Evolutionary conservation across 2,329 filamentous ascomycete species (phyloP), one percentile per base, ranked within the genome.

Genomic region (Curvularia verruculosa): DNA sequence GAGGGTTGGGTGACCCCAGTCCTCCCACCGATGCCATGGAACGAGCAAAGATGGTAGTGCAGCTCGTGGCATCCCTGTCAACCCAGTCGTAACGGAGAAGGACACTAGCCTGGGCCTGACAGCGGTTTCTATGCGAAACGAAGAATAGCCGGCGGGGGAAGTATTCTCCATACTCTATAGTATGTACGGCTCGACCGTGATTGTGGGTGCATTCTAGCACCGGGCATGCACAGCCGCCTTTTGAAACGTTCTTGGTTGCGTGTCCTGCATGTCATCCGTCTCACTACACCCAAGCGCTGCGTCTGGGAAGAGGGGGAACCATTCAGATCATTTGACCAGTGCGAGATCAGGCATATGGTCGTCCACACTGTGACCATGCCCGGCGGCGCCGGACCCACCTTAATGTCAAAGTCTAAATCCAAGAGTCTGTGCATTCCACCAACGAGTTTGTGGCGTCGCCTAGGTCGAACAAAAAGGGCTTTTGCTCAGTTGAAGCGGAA

Each of bases 311-410:
- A 58, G 49, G 56, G 12, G 44, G 49, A 43, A 44, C 48, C 31
- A 44, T 45, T 29, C 15, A 37, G 45, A 36, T 56, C 59, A 61
- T 59, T 50, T 59, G 56, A 61, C 53, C 45, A 39, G 47, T 36
- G 21, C 48, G 13, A 43, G 12, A 54, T 36, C 45, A 52, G 50
- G 56, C 59, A 59, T 49, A 24, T 39, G 3, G 44, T 39, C 39
- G 23, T 28, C 29, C 15, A 18, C 34, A 53, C 59, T 37, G 51
- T 36, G 49, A 44, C 41, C 39, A 41, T 36, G 15, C 18, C 39
- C 47, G 50, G 55, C 54, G 41, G 24, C 34, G 44, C 34, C 36
- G 55, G 39, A 26, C 21, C 37, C 39, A 52, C 24, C 40, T 19
- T 39, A 49, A 52, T 46, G 19, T 31, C 10, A 40, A 40, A 29